Conservation (phyloP, 1,284 basidiomycete genomes). For the Ustilago lituana region DNA sequence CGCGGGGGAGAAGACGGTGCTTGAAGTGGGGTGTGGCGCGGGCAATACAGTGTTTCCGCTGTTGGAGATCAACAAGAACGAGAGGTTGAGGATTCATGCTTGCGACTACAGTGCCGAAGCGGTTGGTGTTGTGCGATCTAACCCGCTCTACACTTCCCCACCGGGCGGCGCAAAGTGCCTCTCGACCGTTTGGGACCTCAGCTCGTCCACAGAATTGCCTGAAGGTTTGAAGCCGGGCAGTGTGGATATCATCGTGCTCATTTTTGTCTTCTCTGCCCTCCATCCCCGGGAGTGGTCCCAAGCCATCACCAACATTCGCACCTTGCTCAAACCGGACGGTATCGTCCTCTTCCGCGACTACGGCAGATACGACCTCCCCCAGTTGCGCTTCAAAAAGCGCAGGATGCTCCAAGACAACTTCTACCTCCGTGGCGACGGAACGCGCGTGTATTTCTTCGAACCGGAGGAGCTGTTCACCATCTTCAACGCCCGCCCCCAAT, state of each 20-base stretch:
- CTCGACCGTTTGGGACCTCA: conserved; percentile 91
- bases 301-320: conserved; percentile 81
- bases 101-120: conserved; percentile 93
- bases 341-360: conserved; percentile 89
- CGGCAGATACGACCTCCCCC: conserved; percentile 86
- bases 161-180: conserved; percentile 71
- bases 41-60: conserved; percentile 95
- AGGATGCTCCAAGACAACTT: conserved; percentile 87
- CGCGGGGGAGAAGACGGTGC: conserved; percentile 43
- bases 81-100: conserved; percentile 77
- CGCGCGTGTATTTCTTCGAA: conserved; percentile 71
- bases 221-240: conserved; percentile 68
- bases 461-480: conserved; percentile 58
- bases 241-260: conserved; percentile 88
- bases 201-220: conserved; percentile 64
- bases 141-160: conserved; percentile 36
- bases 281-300: conserved; percentile 91
- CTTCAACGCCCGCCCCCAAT: conserved; percentile 52
- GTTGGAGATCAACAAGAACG: conserved; percentile 82
- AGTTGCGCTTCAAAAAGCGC: conserved; percentile 88
- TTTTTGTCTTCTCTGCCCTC: conserved; percentile 93
- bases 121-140: conserved; percentile 81
- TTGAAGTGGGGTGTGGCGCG: conserved; percentile 69
- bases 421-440: conserved; percentile 84
- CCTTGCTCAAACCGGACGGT: conserved; percentile 87